Conservation (phyloP, 805 yeast genomes). For the Dipodascus albidus region DNA sequence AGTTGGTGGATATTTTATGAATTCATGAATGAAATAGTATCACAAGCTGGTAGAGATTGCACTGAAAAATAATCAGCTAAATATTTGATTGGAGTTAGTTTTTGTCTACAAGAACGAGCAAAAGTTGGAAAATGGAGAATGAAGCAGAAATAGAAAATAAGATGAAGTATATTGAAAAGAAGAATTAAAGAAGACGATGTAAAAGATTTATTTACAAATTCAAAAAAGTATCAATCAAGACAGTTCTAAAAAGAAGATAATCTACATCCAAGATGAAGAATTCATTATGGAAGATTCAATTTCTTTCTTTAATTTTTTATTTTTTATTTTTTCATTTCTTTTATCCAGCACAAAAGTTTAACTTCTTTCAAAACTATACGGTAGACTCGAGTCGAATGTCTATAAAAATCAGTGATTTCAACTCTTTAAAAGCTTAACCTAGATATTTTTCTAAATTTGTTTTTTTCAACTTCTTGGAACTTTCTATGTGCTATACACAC, state of each 20-base stretch:
- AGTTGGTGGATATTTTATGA: neutral
- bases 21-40: neutral
- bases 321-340: too few species aligned
- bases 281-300: too few species aligned
- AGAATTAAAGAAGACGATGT: neutral
- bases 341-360: neutral
- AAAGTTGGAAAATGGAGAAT: neutral
- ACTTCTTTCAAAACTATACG: neutral
- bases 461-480: neutral
- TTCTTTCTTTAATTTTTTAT: neutral
- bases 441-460: neutral
- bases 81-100: neutral
- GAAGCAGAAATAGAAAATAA: too few species aligned
- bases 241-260: neutral
- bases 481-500: neutral
- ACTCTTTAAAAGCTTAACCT: neutral
- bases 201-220: neutral
- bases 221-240: too few species aligned
- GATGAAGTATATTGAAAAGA: too few species aligned
- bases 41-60: too few species aligned
- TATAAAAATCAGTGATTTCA: neutral
- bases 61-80: neutral
- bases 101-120: too few species aligned
- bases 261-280: neutral
- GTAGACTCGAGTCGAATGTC: neutral